Base-by-base conservation (phyloP, 108 stramenopile species). In the Schizochytrium sp. region DNA sequence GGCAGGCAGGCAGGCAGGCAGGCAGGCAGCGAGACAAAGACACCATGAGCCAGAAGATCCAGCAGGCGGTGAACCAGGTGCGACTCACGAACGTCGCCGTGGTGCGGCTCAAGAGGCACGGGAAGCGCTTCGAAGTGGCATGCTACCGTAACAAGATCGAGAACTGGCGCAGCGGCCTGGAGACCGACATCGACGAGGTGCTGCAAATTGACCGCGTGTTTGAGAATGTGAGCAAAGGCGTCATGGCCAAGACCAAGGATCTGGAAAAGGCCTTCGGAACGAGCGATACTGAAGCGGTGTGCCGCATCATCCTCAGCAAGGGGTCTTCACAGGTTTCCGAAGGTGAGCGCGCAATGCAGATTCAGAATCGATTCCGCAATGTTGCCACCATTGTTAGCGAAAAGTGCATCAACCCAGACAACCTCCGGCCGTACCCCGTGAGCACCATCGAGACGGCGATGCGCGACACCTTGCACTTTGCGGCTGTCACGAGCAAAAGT, bases 71-170 rank as follows among this genome's bases (percentile, higher is more conserved):
- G 90, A 97, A 96, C 88, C 96, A 98, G 95, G 98, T 99, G n/a
- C 92, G 96, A 44, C 91, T 99, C 88, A 99, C 98, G 43, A 99
- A 99, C 90, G 99, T 99, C 5, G 98, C 98, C 5, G 95, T 98
- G 25, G 98, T 99, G 21, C 94, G 96, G 5, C 93, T 98, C 57
- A 92, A 96, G 60, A 95, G 92, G 59, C 88, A 92, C 58, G 98
- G 98, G 25, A 95, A 97, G 87, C 95, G 97, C n/a, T 99, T 99
- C 93, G 98, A 99, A 91, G 95, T 99, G 44, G 98, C 99, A 0
- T 97, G 97, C 91, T 99, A 99, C 90, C 94, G 95, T 8, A 98
- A 98, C 93, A 99, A 99, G 91, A 97, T 98, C 28, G 89, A 98
- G 44, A 97, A 98, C 93, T 99, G 97, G 91, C 95, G 99, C 14